Conservation (phyloP, 176 grass and related monocot species). For the Saccharum officinarum region DNA sequence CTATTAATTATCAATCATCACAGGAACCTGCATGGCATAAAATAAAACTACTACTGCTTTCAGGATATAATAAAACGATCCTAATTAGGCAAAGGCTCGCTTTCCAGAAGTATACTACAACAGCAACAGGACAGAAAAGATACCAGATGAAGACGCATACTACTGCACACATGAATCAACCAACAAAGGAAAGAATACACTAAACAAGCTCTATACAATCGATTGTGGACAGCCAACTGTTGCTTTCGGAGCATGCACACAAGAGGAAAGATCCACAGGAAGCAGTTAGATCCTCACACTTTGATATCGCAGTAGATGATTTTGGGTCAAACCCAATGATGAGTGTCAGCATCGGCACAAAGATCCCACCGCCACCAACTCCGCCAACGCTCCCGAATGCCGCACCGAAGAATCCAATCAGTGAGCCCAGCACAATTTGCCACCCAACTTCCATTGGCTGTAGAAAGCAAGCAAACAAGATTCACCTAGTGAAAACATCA, state of each 20-base stretch:
- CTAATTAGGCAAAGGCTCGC: conserved; percentile 1
- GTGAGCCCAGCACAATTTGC: conserved; percentile 56
- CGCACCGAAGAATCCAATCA: conserved; percentile 71
- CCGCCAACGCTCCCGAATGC: conserved; percentile 81
- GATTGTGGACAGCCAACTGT: background rate
- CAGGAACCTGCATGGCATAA: background rate
- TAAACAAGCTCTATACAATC: conserved; percentile 2
- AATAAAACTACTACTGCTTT: background rate
- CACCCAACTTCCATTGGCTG: conserved; percentile 69
- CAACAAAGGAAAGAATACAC: background rate
- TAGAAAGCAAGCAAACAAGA: background rate
- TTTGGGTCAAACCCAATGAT: conserved; percentile 80
- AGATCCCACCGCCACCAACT: conserved; percentile 78
- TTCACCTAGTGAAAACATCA: conserved; percentile 19
- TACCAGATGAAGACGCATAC: background rate
- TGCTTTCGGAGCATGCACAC: conserved; percentile 35
- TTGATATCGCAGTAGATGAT: conserved; percentile 76
- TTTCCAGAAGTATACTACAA: conserved; percentile 27
- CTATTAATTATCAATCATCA: conserved; percentile 19
- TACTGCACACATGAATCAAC: conserved; percentile 24
- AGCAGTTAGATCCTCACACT: conserved; percentile 52
- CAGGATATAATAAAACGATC: background rate
- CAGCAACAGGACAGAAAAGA: conserved; percentile 25
- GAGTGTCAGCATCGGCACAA: conserved; percentile 80
- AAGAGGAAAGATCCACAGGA: conserved; percentile 1